A percentile compares a stretch with the other conserved stretches of the same genome.
phyloP scores from a whole-genome alignment of 768 basidiomycete genomes.

The Ramaria sp. region DNA sequence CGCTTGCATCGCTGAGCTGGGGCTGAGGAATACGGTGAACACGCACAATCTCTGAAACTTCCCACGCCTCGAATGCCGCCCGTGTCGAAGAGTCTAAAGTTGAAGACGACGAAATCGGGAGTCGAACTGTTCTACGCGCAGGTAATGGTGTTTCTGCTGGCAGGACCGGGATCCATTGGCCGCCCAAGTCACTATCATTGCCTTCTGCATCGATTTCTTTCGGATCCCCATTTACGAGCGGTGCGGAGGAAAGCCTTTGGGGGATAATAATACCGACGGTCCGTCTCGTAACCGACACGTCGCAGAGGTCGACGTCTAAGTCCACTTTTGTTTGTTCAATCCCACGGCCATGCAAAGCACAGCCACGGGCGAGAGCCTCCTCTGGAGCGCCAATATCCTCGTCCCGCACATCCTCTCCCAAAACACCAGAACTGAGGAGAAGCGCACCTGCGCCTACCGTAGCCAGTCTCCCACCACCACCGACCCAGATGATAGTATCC shows the following conservation, averaged over 20 bases:
- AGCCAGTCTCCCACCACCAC: slow-evolving; percentile 14
- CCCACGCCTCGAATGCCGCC: slow-evolving; percentile 16
- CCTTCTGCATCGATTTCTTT: neutral
- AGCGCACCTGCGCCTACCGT: slow-evolving; percentile 11
- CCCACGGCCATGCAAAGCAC: slow-evolving; percentile 14
- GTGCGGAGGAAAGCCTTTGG: neutral
- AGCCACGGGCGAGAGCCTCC: slow-evolving; percentile 17
- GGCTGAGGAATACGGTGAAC: neutral
- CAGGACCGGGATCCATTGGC: slow-evolving; percentile 11
- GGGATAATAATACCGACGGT: slow-evolving; percentile 15
- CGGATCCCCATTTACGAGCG: neutral
- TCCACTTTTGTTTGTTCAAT: neutral
- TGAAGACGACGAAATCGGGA: slow-evolving; percentile 9
- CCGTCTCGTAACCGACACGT: slow-evolving; percentile 10
- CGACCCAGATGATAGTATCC: slow-evolving; percentile 18
- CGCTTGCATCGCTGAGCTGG: slow-evolving; percentile 5
- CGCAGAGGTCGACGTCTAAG: slow-evolving; percentile 3
- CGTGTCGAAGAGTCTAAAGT: neutral
- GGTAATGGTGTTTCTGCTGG: slow-evolving; percentile 16
- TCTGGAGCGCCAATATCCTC: slow-evolving; percentile 18
- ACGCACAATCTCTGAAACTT: slow-evolving; percentile 13
- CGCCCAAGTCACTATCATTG: neutral
- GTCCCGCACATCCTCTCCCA: slow-evolving; percentile 16
- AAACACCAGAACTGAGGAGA: slow-evolving; percentile 12
- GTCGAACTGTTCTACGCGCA: slow-evolving; percentile 13